Evolutionary conservation across 345 rosid genomes (phyloP).

Genomic region (Rubroshorea leprosula): DNA sequence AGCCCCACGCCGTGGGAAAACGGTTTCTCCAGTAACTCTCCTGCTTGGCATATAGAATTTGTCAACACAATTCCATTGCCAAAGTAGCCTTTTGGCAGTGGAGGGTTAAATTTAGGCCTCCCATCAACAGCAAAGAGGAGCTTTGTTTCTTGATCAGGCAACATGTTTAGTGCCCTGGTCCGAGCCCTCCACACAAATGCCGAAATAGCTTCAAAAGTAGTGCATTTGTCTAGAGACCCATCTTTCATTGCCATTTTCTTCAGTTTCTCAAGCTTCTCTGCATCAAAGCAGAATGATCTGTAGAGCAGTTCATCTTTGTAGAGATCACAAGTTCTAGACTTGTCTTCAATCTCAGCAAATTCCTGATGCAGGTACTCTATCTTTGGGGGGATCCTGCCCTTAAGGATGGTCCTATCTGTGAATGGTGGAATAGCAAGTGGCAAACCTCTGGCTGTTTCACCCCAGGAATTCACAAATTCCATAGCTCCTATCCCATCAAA

Average conservation of each 20-base stretch:
- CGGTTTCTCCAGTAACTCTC: slow-evolving; percentile 56
- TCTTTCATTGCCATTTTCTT: slow-evolving; percentile 51
- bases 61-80: slow-evolving; percentile 89
- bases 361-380: slow-evolving; percentile 56
- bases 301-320: slow-evolving; percentile 46
- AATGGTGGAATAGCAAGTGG: slow-evolving; percentile 52
- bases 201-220: slow-evolving; percentile 74
- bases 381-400: slow-evolving; percentile 48
- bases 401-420: slow-evolving; percentile 50
- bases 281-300: slow-evolving; percentile 66
- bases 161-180: slow-evolving; percentile 61
- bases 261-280: slow-evolving; percentile 58
- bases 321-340: slow-evolving; percentile 37
- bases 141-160: slow-evolving; percentile 59
- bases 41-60: slow-evolving; percentile 58
- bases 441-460: slow-evolving; percentile 67
- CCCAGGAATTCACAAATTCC: slow-evolving; percentile 88
- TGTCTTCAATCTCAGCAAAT: slow-evolving; percentile 60
- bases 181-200: slow-evolving; percentile 86
- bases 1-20: slow-evolving; percentile 52
- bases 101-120: slow-evolving; percentile 67
- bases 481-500: slow-evolving; percentile 83
- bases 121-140: slow-evolving; percentile 91
- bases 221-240: slow-evolving; percentile 45
- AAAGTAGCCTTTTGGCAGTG: slow-evolving; percentile 75